Evolutionary conservation across 768 basidiomycete genomes (phyloP), one percentile per base, ranked within the genome.

Genomic region (Boletus patriciae): DNA sequence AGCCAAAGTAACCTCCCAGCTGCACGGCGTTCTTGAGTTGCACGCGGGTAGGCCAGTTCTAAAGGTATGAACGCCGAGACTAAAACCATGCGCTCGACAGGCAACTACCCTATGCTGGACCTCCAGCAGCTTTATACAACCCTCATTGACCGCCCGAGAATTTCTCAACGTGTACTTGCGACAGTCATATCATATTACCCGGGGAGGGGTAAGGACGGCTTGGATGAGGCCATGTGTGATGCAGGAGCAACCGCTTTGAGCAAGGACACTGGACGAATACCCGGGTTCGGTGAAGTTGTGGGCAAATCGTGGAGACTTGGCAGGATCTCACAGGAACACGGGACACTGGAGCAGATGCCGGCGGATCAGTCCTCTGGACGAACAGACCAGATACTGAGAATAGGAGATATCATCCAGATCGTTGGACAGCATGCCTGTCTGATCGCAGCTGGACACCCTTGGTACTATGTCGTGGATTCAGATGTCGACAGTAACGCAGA

Each of bases 341-440:
- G 92, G 3, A 84, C 86, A 27, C 67, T 94, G 54, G 78, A 77
- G 25, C 76, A 76, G 46, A 71, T 70, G 48, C 55, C 64, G 27
- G 33, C 15, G 61, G 29, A 70, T 53, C 38, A 52, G 47, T 43
- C 37, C 31, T 36, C 42, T 41, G 54, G 53, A 19, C 38, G 21
- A 50, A 54, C 54, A 19, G 59, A 59, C 59, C 51, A 46, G 40
- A 66, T 62, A 41, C 68, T 87, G 62, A 70, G 77, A 64, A 64
- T 88, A 11, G 92, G 88, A 8, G 81, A 84, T 10, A 72, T 79
- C 50, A 75, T 94, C 31, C 80, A 87, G 63, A 86, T 94, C 52
- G 75, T 92, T 38, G 90, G 90, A 12, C 91, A 94, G 70, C 90
- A 94, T 69, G 92, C 91, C 9, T 95, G 92, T 67, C 69, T 94